Percentiles rank a stretch among this genome's conserved stretches.
Conservation (phyloP, 345 rosid species). For the Rubroshorea leprosula region DNA sequence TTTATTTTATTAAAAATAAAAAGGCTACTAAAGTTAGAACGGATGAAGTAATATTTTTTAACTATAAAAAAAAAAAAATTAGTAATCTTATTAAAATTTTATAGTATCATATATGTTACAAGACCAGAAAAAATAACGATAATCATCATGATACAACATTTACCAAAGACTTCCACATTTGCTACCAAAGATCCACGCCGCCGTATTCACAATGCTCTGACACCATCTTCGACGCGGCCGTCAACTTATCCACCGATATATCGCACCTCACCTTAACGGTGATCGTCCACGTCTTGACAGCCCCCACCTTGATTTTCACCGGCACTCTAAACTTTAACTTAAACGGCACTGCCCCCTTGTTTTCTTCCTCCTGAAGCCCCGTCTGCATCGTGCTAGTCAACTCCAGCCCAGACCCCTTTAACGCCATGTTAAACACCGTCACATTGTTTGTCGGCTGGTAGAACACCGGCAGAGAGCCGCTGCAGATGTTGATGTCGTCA, state of each 20-base stretch:
- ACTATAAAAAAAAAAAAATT: too few species aligned
- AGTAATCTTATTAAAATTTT: too few species aligned
- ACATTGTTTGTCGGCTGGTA: slow-evolving; percentile 59
- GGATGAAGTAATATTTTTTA: too few species aligned
- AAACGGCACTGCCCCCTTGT: slow-evolving; percentile 48
- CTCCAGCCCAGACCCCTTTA: slow-evolving; percentile 45
- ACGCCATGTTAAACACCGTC: slow-evolving; percentile 37
- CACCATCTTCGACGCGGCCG: slow-evolving; percentile 45
- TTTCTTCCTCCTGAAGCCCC: slow-evolving; percentile 24
- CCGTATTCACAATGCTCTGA: slow-evolving; percentile 51
- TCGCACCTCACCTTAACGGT: slow-evolving; percentile 61
- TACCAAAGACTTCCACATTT: too few species aligned
- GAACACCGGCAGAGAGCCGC: slow-evolving; percentile 50
- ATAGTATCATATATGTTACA: too few species aligned
- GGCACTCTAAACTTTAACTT: slow-evolving; percentile 48
- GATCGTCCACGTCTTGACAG: slow-evolving; percentile 70
- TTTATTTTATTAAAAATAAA: too few species aligned
- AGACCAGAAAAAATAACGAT: too few species aligned
- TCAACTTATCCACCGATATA: slow-evolving; percentile 65
- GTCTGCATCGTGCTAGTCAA: slow-evolving; percentile 22
- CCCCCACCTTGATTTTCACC: slow-evolving; percentile 59
- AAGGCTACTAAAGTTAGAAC: too few species aligned
- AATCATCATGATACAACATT: too few species aligned
- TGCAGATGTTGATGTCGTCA: slow-evolving; percentile 30
- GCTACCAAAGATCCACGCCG: slow-evolving; percentile 2